A percentile compares a stretch with the other conserved stretches of the same genome.
phyloP scores from a whole-genome alignment of 768 basidiomycete genomes.

The Agaricus blazei region DNA sequence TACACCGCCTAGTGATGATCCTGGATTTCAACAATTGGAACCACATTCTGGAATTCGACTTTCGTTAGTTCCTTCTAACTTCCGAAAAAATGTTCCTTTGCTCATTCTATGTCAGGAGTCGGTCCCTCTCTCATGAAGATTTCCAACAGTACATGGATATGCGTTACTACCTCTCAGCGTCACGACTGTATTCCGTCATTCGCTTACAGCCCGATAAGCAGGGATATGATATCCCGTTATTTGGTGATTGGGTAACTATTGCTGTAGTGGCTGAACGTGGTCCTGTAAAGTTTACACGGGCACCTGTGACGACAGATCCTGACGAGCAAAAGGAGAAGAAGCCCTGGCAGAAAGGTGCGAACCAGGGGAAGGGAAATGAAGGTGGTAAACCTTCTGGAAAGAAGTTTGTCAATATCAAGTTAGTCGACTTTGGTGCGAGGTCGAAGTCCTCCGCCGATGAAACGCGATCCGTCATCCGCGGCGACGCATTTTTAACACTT shows the following conservation, averaged over 20 bases:
- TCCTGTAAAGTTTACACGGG: slow-evolving; percentile 65
- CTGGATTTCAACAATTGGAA: slow-evolving; percentile 72
- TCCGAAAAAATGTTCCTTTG: slow-evolving; percentile 4
- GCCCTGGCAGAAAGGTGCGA: slow-evolving; percentile 30
- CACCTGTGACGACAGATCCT: slow-evolving; percentile 52
- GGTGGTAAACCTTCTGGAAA: slow-evolving; percentile 49
- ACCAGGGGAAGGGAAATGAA: slow-evolving; percentile 27
- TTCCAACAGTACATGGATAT: slow-evolving; percentile 77
- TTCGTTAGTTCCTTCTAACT: slow-evolving; percentile 44
- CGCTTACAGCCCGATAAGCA: slow-evolving; percentile 73
- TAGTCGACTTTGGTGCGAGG: slow-evolving; percentile 74
- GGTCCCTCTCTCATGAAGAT: slow-evolving; percentile 67
- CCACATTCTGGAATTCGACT: slow-evolving; percentile 89
- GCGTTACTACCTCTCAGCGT: slow-evolving; percentile 86
- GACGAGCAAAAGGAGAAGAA: slow-evolving; percentile 35
- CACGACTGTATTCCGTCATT: slow-evolving; percentile 81
- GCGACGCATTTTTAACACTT: slow-evolving; percentile 80
- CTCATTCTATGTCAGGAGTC: slow-evolving; percentile 46
- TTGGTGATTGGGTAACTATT: slow-evolving; percentile 93
- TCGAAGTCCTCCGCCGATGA: slow-evolving; percentile 49
- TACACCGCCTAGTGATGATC: slow-evolving; percentile 65
- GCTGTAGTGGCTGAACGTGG: slow-evolving; percentile 93
- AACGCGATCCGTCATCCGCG: slow-evolving; percentile 56
- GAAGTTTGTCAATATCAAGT: slow-evolving; percentile 83
- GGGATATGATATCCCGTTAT: slow-evolving; percentile 87